Conservation (phyloP, 768 basidiomycete genomes). For the Lactifluus volemus region DNA sequence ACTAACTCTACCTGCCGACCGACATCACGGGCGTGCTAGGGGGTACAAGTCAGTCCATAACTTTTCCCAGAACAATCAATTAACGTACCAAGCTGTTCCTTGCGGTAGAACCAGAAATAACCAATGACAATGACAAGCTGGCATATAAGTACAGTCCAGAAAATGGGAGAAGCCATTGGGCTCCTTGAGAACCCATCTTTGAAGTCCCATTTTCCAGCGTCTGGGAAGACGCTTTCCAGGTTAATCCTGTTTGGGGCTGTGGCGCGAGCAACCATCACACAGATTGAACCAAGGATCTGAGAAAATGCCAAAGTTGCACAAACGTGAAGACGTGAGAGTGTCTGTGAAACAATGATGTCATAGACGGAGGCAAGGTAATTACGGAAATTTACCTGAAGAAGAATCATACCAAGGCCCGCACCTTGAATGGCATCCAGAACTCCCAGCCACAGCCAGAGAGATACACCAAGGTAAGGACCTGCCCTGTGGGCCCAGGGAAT, state of each 20-base stretch:
- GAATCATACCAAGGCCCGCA: constrained; percentile 87
- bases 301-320: constrained; percentile 88
- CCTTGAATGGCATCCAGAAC: constrained; percentile 92
- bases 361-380: not conserved
- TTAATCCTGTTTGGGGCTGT: constrained; percentile 84
- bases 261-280: constrained; percentile 89
- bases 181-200: constrained; percentile 57
- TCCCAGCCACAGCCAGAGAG: constrained; percentile 92
- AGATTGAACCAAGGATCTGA: constrained; percentile 81
- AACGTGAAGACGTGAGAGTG: constrained; percentile 86
- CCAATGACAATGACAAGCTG: constrained; percentile 82
- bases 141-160: constrained; percentile 79
- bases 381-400: constrained; percentile 45
- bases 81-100: constrained; percentile 76
- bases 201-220: constrained; percentile 79
- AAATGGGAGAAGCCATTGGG: constrained; percentile 74
- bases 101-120: constrained; percentile 96
- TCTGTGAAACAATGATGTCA: constrained; percentile 32
- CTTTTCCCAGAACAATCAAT: not conserved
- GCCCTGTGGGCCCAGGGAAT: constrained; percentile 85
- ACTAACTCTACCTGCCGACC: no score
- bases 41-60: not conserved
- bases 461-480: constrained; percentile 87
- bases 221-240: constrained; percentile 87
- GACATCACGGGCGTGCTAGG: constrained; percentile 24